Base-by-base conservation (phyloP, 345 rosid genomes). In the Pugionium cornutum region DNA sequence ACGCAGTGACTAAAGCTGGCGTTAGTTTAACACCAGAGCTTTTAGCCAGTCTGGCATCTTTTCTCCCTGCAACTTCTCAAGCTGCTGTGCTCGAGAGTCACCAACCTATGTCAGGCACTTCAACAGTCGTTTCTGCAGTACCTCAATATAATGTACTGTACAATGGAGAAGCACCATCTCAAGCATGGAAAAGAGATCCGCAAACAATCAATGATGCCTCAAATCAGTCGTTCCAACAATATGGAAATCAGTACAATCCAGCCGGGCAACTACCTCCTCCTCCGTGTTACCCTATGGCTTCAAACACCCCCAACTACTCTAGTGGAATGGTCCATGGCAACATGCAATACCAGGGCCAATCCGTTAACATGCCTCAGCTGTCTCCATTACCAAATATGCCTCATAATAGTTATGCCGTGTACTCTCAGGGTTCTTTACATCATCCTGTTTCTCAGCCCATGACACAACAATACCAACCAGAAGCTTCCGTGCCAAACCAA, bases 21-120 rank as follows among this genome's bases (percentile, higher is more conserved):
- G 79, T 85, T 42, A 76, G 82, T 52, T 84, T 90, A 66, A 88
- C 97, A 5, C 96, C 99, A 0, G 96, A 95, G 74, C 89, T 91
- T 46, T 81, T 95, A 68, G 95, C 99, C 28, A 77, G 83, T 61
- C 77, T 95, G 69, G 77, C 91, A 57, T 73, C 89, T 49, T 63
- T 91, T 30, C 67, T 91, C 62, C 99, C 96, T 41, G 72, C 83
- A 57, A 70, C 78, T 66, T 56, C 84, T 51, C 89, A 86, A 39
- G 46, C 85, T 50, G 33, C 86, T 63, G 62, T 68, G n/a, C 36
- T 75, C 7, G 89, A 83, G 73, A 66, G 75, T 79, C 75, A 76
- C 48, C 97, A 80, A 61, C 75, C 74, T 51, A 48, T 69, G 52
- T 44, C 77, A 60, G 80, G 76, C 72, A 69, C 75, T 62, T 78